These are phyloP conservation scores for Ogataea salicorniae DNA, from an alignment of 805 yeast species.

Conservation along the genomic window DNA sequence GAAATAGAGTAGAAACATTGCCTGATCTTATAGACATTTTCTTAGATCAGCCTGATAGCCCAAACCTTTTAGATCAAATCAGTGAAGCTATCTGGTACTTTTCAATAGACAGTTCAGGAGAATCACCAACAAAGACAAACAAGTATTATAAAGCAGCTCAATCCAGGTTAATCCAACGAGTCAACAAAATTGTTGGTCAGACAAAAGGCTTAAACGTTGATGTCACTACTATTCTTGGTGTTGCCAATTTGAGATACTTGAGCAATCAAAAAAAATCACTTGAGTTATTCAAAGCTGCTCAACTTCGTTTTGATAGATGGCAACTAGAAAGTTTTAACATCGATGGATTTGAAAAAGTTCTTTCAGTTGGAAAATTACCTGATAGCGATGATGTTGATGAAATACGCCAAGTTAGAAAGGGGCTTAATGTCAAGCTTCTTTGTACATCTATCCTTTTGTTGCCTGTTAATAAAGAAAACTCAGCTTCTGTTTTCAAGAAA, in stretches of 20 bases:
- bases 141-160: constrained; percentile 21
- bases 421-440: constrained; percentile 24
- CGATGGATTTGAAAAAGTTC: constrained; percentile 26
- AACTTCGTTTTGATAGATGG: constrained; percentile 29
- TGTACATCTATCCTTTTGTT: constrained; percentile 26
- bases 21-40: constrained; percentile 18
- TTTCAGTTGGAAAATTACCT: constrained; percentile 2
- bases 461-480: constrained; percentile 11
- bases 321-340: constrained; percentile 28
- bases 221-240: constrained; percentile 26
- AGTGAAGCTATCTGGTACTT: constrained; percentile 28
- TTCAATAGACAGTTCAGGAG: constrained; percentile 27
- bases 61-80: constrained; percentile 18
- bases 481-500: constrained; percentile 11
- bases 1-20: constrained; percentile 18
- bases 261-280: constrained; percentile 20
- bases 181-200: constrained; percentile 16
- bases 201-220: constrained; percentile 16
- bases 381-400: constrained; percentile 10
- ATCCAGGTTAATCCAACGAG: constrained; percentile 18
- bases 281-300: constrained; percentile 24
- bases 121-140: constrained; percentile 18
- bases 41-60: constrained; percentile 9
- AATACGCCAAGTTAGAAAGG: constrained; percentile 19
- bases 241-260: constrained; percentile 24